These are phyloP conservation scores for Phytophthora tubulina DNA, from an alignment of 352 stramenopile genomes.

Conservation along the genomic window DNA sequence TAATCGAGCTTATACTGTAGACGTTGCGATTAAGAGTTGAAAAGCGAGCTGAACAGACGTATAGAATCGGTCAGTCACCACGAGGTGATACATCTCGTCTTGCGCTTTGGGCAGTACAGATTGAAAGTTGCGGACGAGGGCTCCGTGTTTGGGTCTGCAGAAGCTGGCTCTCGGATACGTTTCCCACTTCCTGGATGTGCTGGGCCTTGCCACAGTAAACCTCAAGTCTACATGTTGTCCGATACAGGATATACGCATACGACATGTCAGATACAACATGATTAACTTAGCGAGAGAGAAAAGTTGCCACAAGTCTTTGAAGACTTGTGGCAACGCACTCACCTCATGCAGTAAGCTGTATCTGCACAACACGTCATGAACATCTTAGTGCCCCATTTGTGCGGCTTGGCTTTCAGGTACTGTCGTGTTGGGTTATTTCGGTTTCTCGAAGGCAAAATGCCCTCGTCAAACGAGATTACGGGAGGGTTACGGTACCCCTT, in stretches of 20 bases:
- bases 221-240: constrained; percentile 13
- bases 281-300: constrained; percentile 12
- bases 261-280: constrained; percentile 22
- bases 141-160: constrained; percentile 3
- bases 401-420: constrained; percentile 20
- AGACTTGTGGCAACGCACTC: too few relatives aligned
- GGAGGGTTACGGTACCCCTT: background rate
- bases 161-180: background rate
- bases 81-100: background rate
- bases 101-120: background rate
- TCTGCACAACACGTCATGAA: constrained; percentile 25
- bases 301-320: background rate
- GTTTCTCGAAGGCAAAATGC: background rate
- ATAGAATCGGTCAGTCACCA: constrained; percentile 15
- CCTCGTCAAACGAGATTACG: constrained; percentile 11
- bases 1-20: constrained; percentile 11
- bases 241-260: background rate
- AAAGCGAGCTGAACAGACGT: constrained; percentile 10
- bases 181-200: background rate
- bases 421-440: constrained; percentile 21
- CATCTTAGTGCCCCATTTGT: constrained; percentile 12
- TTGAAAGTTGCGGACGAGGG: constrained; percentile 6
- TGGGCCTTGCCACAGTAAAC: constrained; percentile 1
- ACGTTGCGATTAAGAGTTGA: constrained; percentile 18
- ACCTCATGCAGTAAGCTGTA: constrained; percentile 25